These are phyloP conservation scores for Penicillium pulvis DNA, from an alignment of 495 filamentous ascomycete species.

Conservation along the genomic window DNA sequence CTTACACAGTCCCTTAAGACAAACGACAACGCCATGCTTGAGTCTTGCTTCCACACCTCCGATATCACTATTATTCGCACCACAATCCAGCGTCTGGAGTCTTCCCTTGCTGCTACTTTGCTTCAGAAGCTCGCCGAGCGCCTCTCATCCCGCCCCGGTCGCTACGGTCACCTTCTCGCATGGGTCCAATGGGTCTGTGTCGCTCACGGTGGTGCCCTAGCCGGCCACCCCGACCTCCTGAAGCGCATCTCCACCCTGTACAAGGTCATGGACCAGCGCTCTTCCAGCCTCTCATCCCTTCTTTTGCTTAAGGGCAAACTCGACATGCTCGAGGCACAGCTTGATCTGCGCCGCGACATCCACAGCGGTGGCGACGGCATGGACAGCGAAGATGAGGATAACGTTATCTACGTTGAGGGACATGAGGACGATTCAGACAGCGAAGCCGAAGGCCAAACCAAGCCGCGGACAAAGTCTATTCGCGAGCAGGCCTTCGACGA, in stretches of 20 bases:
- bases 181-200: slow-evolving; percentile 98
- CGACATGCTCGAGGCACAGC: slow-evolving; percentile 86
- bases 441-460: slow-evolving; percentile 39
- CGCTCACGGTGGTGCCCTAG: slow-evolving; percentile 88
- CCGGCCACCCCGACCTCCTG: slow-evolving; percentile 76
- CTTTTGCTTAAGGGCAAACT: slow-evolving; percentile 90
- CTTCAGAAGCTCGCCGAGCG: slow-evolving; percentile 84
- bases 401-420: slow-evolving; percentile 86
- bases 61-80: slow-evolving; percentile 75
- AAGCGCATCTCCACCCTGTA: slow-evolving; percentile 74
- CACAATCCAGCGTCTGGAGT: slow-evolving; percentile 88
- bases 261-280: slow-evolving; percentile 82
- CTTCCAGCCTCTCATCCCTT: slow-evolving; percentile 76
- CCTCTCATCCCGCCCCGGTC: slow-evolving; percentile 82
- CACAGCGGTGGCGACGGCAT: slow-evolving; percentile 46
- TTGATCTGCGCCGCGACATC: slow-evolving; percentile 71
- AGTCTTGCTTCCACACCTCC: slow-evolving; percentile 82
- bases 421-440: slow-evolving; percentile 56
- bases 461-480: slow-evolving; percentile 43
- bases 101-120: slow-evolving; percentile 72
- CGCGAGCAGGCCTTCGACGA: slow-evolving; percentile 44
- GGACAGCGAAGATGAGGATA: slow-evolving; percentile 72
- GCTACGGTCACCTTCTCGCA: slow-evolving; percentile 86
- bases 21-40: slow-evolving; percentile 83
- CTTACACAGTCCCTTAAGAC: slow-evolving; percentile 91